Evolutionary conservation across 2,329 filamentous ascomycete genomes (phyloP).

Genomic region (Pestalotiopsis sp.): DNA sequence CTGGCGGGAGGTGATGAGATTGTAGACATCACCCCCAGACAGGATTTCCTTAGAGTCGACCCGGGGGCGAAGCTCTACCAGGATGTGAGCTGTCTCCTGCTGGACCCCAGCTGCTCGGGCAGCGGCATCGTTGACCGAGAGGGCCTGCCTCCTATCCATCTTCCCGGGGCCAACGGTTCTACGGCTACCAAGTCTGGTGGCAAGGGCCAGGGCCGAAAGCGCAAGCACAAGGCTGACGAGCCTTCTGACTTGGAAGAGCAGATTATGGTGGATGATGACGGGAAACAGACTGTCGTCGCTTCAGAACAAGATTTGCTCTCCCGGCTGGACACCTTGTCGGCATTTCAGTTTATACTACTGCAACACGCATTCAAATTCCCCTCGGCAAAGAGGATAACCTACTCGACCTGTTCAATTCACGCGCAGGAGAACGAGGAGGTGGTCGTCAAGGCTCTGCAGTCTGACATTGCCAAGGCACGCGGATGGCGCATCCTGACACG

Average conservation of each 20-base stretch:
- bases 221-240: slow-evolving; percentile 44
- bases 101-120: slow-evolving; percentile 95
- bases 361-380: slow-evolving; percentile 85
- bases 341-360: slow-evolving; percentile 81
- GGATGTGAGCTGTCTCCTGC: slow-evolving; percentile 77
- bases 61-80: slow-evolving; percentile 63
- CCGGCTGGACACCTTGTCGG: slow-evolving; percentile 73
- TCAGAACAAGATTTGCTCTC: slow-evolving; percentile 60
- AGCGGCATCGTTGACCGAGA: slow-evolving; percentile 93
- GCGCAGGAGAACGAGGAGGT: slow-evolving; percentile 87
- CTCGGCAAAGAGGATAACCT: slow-evolving; percentile 74
- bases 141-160: slow-evolving; percentile 69
- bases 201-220: slow-evolving; percentile 41
- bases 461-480: slow-evolving; percentile 62
- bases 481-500: slow-evolving; percentile 81
- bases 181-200: slow-evolving; percentile 42
- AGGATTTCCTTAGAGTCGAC: slow-evolving; percentile 82
- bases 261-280: slow-evolving; percentile 58
- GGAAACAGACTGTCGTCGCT: slow-evolving; percentile 51
- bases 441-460: slow-evolving; percentile 71
- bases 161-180: slow-evolving; percentile 45
- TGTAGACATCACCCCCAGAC: slow-evolving; percentile 70
- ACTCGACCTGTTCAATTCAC: slow-evolving; percentile 92
- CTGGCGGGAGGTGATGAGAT: slow-evolving; percentile 70
- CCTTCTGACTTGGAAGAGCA: slow-evolving; percentile 23